Base-by-base conservation (phyloP, 75 land plant genomes). In the Sequoia sempervirens region DNA sequence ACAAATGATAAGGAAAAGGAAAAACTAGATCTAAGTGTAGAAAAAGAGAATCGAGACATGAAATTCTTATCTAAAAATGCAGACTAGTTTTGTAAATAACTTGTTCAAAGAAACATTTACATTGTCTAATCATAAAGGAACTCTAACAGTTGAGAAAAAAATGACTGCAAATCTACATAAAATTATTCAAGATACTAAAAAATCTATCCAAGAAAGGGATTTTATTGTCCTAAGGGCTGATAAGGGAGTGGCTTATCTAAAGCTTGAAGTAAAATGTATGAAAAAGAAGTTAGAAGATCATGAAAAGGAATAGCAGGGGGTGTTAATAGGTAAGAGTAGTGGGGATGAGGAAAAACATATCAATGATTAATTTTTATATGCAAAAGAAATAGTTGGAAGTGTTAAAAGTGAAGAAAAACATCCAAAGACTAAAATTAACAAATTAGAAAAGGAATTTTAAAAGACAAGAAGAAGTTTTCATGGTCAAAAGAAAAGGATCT, bases 231-330 rank as follows among this genome's bases (percentile, higher is more conserved):
- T 83, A 83, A 88, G 85, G 76, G 87, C 88, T 78, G 96, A 96
- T 81, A 90, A 93, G 72, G 98, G 93, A 69, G 94, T 94, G 37
- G 91, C 95, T 82, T 95, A 88, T 86, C 83, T 96, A 13, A 94
- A 88, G 81, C 86, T 88, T 61, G 91, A 86, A 84, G 36, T 34
- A 34, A 34, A 34, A 34, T 0, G 0, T 34, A 34, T 34, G 36
- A 34, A 34, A 34, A 34, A 34, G 0, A 34, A 34, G 36, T 34
- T 34, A 34, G 36, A 34, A 34, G 36, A 34, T 34, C 36, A 34
- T 34, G 36, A 34, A 34, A 34, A 34, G 0, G 36, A 34, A 34
- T 34, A 34, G 36, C 36, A 34, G 36, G 36, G 0, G 36, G 36
- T 34, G 36, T 34, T 34, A 34, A 34, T 0, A 34, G 36, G 36